These are phyloP conservation scores for Jaltomata sinuosa DNA, from an alignment of 257 asterid species.

Conservation along the genomic window DNA sequence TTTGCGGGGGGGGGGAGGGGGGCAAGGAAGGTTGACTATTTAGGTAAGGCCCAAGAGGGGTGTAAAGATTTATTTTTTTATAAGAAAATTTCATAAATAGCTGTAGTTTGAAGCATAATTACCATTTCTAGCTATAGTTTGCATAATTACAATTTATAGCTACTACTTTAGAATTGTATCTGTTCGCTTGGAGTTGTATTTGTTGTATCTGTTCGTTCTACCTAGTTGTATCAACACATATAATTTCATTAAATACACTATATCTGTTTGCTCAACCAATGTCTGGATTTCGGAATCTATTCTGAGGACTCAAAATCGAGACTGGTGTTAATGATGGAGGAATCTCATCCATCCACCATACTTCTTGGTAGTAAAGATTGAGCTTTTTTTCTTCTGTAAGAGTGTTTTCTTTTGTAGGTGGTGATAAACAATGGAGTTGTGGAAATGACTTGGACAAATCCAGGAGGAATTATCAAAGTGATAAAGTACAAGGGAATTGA, in stretches of 20 bases:
- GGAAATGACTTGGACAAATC: constrained; percentile 4
- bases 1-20: not conserved
- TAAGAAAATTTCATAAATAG: not conserved
- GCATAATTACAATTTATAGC: not conserved
- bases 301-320: not conserved
- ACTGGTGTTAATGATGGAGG: not conserved
- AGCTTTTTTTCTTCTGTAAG: not conserved
- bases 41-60: not conserved
- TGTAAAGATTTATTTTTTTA: not conserved
- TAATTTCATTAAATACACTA: not conserved
- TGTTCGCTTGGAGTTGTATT: not conserved
- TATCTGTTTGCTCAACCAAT: not conserved
- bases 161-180: not conserved
- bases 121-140: not conserved
- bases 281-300: not conserved
- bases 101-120: not conserved
- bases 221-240: not conserved
- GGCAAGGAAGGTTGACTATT: not conserved
- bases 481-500: constrained; percentile 6
- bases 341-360: not conserved
- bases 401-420: not conserved
- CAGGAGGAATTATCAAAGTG: constrained; percentile 7
- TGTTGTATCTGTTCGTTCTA: not conserved
- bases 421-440: not conserved
- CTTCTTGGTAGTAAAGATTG: not conserved